phyloP scores from a whole-genome alignment of 345 rosid genomes.

The Camelina laxa region DNA sequence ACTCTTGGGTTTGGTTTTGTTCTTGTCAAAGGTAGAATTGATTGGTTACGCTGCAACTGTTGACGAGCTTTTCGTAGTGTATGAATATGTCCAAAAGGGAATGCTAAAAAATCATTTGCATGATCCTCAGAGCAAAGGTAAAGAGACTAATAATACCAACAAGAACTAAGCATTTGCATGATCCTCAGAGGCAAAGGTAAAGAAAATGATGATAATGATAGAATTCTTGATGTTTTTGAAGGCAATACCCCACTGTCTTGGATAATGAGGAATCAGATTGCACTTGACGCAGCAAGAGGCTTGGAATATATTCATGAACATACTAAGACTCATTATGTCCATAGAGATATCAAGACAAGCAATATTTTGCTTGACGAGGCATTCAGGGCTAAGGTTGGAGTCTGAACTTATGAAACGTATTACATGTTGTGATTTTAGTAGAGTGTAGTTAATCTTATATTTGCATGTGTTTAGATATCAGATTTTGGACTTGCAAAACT shows the following conservation, averaged over 20 bases:
- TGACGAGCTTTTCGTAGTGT: slow-evolving; percentile 83
- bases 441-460: slow-evolving; percentile 12
- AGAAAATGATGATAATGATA: slow-evolving; percentile 19
- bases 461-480: slow-evolving; percentile 68
- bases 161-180: slow-evolving; percentile 66
- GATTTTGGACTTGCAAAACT: slow-evolving; percentile 97
- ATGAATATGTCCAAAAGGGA: slow-evolving; percentile 93
- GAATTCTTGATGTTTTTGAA: slow-evolving; percentile 41
- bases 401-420: slow-evolving; percentile 3
- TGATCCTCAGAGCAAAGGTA: slow-evolving; percentile 92
- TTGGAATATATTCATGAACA: slow-evolving; percentile 97
- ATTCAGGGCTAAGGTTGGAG: slow-evolving; percentile 84
- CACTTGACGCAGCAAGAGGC: slow-evolving; percentile 93
- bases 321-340: slow-evolving; percentile 93
- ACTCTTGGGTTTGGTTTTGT: slow-evolving; percentile 48
- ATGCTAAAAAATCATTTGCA: slow-evolving; percentile 82
- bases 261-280: slow-evolving; percentile 90
- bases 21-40: slow-evolving; percentile 85
- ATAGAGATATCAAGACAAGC: slow-evolving; percentile 94
- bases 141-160: slow-evolving; percentile 25
- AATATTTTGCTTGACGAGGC: slow-evolving; percentile 86
- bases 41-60: slow-evolving; percentile 84
- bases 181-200: slow-evolving; percentile 89
- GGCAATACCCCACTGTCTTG: slow-evolving; percentile 88
- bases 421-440: slow-evolving; percentile 26